Evolutionary conservation across 768 basidiomycete genomes (phyloP).

Genomic region (Lactarius indigo): DNA sequence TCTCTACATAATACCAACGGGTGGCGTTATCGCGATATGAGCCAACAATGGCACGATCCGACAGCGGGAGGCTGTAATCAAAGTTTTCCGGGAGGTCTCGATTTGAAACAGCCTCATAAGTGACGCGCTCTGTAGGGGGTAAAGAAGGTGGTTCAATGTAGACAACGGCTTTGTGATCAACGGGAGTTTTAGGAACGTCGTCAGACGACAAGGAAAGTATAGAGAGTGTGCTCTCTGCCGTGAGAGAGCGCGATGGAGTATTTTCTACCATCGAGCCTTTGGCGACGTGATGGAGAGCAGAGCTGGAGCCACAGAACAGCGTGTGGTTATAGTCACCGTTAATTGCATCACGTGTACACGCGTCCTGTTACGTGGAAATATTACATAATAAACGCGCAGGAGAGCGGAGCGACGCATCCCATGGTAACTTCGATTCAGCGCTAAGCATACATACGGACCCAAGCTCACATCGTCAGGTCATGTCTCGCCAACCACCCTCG

Average conservation of each 20-base stretch:
- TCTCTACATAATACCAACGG: conserved; percentile 24
- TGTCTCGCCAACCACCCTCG: conserved; percentile 20
- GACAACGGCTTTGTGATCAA: not conserved
- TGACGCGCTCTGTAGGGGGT: conserved; percentile 10
- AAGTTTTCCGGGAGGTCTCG: conserved; percentile 21
- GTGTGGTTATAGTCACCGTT: not conserved
- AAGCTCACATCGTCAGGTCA: not conserved
- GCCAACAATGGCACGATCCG: conserved; percentile 15
- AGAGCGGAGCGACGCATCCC: not conserved
- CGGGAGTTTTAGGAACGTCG: not conserved
- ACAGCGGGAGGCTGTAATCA: conserved; percentile 16
- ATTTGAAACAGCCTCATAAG: conserved; percentile 14
- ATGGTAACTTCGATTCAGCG: not conserved
- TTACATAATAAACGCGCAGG: not conserved
- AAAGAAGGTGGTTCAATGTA: conserved; percentile 14
- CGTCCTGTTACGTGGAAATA: not conserved
- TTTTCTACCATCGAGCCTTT: conserved; percentile 1
- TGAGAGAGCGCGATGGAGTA: not conserved
- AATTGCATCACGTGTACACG: not conserved
- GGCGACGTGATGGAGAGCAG: not conserved
- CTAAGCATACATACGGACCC: not conserved
- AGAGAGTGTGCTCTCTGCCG: not conserved
- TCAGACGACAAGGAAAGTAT: not conserved
- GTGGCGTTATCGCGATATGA: conserved; percentile 20
- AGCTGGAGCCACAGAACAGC: too few species aligned